Evolutionary conservation across 306 rosid genomes (phyloP).

Genomic region (Echinosophora koreensis): DNA sequence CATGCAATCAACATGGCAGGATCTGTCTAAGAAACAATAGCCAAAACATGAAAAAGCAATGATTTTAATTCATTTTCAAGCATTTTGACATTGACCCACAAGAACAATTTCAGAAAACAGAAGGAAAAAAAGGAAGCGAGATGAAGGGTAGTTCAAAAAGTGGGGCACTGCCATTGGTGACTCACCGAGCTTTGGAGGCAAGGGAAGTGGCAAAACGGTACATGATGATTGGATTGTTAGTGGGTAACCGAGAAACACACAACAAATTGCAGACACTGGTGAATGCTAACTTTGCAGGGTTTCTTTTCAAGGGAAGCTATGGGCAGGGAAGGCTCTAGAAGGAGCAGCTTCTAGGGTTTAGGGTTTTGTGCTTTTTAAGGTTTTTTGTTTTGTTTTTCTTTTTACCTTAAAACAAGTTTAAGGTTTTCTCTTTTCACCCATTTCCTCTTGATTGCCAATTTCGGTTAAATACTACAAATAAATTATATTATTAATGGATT

Average conservation of each 20-base stretch:
- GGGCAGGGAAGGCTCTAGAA: slow-evolving; percentile 77
- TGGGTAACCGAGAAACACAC: neutral
- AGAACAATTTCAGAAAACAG: slow-evolving; percentile 1
- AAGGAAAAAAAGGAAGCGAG: neutral
- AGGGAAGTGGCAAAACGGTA: slow-evolving; percentile 84
- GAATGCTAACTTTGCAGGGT: neutral
- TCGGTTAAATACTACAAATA: too few species aligned
- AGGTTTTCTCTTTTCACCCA: neutral
- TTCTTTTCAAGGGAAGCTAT: slow-evolving; percentile 48
- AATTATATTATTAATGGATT: too few species aligned
- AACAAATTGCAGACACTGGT: slow-evolving; percentile 31
- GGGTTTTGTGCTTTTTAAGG: slow-evolving; percentile 61
- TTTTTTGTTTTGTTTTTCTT: neutral
- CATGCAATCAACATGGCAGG: slow-evolving; percentile 9
- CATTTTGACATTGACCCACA: neutral
- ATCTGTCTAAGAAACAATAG: slow-evolving; percentile 35
- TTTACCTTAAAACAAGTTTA: neutral
- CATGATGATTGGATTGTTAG: slow-evolving; percentile 53
- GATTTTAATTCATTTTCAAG: slow-evolving; percentile 11
- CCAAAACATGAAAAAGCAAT: neutral
- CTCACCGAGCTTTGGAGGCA: slow-evolving; percentile 85
- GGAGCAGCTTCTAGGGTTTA: slow-evolving; percentile 67
- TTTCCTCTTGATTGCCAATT: too few species aligned
- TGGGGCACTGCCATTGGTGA: slow-evolving; percentile 10
- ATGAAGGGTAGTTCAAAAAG: neutral